Conservation (phyloP, 129 eudicot genomes). For the Oenanthe sinensis region DNA sequence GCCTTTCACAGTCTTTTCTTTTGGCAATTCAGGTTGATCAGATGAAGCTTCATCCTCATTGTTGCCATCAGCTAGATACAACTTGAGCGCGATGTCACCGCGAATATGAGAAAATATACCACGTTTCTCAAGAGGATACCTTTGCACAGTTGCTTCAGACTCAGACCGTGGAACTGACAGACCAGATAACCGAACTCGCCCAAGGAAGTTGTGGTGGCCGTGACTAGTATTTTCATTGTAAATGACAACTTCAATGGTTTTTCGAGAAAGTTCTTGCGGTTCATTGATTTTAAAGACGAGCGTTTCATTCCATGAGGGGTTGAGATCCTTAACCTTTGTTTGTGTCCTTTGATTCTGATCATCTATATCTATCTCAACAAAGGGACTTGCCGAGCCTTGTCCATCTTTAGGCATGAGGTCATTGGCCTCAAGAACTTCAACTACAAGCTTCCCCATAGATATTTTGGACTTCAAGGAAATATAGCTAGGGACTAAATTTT, state of each 20-base stretch:
- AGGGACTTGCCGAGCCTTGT: slow-evolving; percentile 79
- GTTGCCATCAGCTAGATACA: slow-evolving; percentile 23
- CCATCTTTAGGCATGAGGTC: slow-evolving; percentile 97
- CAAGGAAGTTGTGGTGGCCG: slow-evolving; percentile 50
- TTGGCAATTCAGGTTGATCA: slow-evolving; percentile 11
- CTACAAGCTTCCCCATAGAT: slow-evolving; percentile 33
- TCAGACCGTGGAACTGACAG: slow-evolving; percentile 40
- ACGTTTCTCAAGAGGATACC: slow-evolving; percentile 82
- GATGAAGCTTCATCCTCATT: background rate
- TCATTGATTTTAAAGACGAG: slow-evolving; percentile 53
- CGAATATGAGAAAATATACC: slow-evolving; percentile 71
- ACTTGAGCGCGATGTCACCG: slow-evolving; percentile 64
- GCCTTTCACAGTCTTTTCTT: slow-evolving; percentile 9
- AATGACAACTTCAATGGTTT: slow-evolving; percentile 43
- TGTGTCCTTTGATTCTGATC: slow-evolving; percentile 55
- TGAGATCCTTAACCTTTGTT: slow-evolving; percentile 51
- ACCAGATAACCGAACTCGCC: slow-evolving; percentile 72
- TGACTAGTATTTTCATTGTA: slow-evolving; percentile 38
- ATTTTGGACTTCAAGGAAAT: background rate
- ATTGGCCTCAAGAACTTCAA: slow-evolving; percentile 62
- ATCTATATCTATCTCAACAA: slow-evolving; percentile 56
- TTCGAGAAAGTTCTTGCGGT: slow-evolving; percentile 17
- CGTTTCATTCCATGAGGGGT: slow-evolving; percentile 64
- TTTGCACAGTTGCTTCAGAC: slow-evolving; percentile 39
- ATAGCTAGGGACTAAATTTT: background rate